These are phyloP conservation scores for Dimargaris cristalligena DNA, from an alignment of 192 early-diverging fungal genomes.

Conservation along the genomic window DNA sequence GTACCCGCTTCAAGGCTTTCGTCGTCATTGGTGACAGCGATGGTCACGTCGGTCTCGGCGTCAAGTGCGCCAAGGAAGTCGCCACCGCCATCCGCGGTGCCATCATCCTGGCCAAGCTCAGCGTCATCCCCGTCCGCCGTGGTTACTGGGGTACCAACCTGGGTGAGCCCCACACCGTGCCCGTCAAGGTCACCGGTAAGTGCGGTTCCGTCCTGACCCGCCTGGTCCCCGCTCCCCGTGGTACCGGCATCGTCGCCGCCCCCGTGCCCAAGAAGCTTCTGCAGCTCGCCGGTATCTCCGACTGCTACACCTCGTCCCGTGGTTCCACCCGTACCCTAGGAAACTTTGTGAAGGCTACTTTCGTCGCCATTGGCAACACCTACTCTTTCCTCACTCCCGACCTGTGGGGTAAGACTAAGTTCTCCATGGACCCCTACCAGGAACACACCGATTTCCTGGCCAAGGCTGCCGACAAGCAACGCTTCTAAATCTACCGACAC, in stretches of 20 bases:
- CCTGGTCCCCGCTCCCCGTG: constrained; percentile 95
- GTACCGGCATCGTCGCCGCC: constrained; percentile 97
- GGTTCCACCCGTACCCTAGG: constrained; percentile 97
- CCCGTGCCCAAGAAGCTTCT: constrained; percentile 96
- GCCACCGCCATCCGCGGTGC: constrained; percentile 97
- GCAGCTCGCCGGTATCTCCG: constrained; percentile 89
- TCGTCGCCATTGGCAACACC: constrained; percentile 90
- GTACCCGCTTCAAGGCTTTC: constrained; percentile 99
- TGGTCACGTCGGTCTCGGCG: constrained; percentile 98
- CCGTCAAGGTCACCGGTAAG: constrained; percentile 92
- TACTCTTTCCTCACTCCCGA: constrained; percentile 96
- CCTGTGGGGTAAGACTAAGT: constrained; percentile 81
- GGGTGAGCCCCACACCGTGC: constrained; percentile 96
- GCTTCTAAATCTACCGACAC: background rate
- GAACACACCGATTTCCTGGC: constrained; percentile 68
- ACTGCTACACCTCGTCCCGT: constrained; percentile 92
- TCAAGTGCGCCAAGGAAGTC: constrained; percentile 99
- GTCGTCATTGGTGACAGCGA: constrained; percentile 94
- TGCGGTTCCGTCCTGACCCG: constrained; percentile 86
- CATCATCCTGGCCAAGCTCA: constrained; percentile 97
- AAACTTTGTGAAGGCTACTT: constrained; percentile 99
- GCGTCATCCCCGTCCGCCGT: constrained; percentile 93
- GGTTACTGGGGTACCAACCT: constrained; percentile 96
- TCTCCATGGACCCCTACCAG: constrained; percentile 84
- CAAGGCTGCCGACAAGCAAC: constrained; percentile 28